Conservation (phyloP, 2,329 filamentous ascomycete species). For the Fusarium sp. region DNA sequence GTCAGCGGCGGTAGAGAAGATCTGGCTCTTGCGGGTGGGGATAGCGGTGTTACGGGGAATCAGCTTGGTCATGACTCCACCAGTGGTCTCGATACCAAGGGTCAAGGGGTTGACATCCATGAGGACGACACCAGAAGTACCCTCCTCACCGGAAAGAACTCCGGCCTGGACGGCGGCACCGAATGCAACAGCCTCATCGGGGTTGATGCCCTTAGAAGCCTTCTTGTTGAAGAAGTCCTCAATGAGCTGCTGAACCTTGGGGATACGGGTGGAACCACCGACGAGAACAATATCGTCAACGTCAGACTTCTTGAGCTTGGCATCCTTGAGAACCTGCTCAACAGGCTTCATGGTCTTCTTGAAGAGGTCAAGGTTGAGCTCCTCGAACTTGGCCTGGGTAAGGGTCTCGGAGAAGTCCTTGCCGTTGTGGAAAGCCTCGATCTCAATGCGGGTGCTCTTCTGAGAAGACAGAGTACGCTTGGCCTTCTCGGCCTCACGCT, state of each 20-base stretch:
- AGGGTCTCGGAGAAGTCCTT: slow-evolving; percentile 98
- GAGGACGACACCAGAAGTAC: slow-evolving; percentile 83
- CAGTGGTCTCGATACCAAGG: slow-evolving; percentile 96
- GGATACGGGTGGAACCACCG: slow-evolving; percentile 98
- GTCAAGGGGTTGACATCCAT: slow-evolving; percentile 98
- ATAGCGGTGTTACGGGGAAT: slow-evolving; percentile 96
- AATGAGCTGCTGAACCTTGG: slow-evolving; percentile 94
- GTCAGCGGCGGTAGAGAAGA: slow-evolving; percentile 96
- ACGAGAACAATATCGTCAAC: slow-evolving; percentile 97
- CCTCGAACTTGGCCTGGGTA: slow-evolving; percentile 98
- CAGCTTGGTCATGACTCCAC: slow-evolving; percentile 97
- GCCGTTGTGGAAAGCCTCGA: slow-evolving; percentile 96
- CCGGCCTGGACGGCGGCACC: slow-evolving; percentile 97
- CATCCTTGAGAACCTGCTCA: slow-evolving; percentile 98
- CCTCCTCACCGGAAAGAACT: slow-evolving; percentile 90
- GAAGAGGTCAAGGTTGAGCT: slow-evolving; percentile 98
- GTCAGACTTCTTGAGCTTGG: slow-evolving; percentile 95
- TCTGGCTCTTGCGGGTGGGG: slow-evolving; percentile 96
- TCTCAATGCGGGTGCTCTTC: slow-evolving; percentile 94
- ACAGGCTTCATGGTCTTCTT: slow-evolving; percentile 99
- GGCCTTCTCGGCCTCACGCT: slow-evolving; percentile 99
- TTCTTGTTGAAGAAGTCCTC: slow-evolving; percentile 98
- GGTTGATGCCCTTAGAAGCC: slow-evolving; percentile 99
- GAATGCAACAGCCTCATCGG: slow-evolving; percentile 98
- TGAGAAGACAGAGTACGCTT: slow-evolving; percentile 97